Conservation (phyloP, 108 stramenopile genomes). For the Mediolabrus comicus region DNA sequence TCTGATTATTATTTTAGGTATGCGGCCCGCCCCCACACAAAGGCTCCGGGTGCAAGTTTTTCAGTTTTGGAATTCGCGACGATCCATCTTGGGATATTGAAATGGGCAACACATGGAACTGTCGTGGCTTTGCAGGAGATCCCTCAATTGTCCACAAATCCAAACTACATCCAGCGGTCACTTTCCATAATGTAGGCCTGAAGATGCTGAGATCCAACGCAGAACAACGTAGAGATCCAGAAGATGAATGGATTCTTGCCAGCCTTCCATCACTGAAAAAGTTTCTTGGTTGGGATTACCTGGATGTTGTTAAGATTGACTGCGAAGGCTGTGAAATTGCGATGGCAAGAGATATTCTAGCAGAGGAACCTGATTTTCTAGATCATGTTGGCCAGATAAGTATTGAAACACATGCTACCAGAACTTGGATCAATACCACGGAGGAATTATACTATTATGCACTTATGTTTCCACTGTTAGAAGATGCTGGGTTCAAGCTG, state of each 20-base stretch:
- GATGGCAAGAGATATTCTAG: constrained; percentile 58
- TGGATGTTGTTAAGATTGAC: constrained; percentile 32
- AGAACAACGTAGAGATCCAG: constrained; percentile 51
- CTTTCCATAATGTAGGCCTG: constrained; percentile 64
- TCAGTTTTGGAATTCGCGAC: constrained; percentile 66
- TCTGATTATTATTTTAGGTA: too few relatives aligned
- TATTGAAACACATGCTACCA: constrained; percentile 64
- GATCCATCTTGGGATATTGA: constrained; percentile 56
- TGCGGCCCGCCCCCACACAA: constrained; percentile 51
- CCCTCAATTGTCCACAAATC: constrained; percentile 61
- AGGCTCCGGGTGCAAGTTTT: constrained; percentile 39
- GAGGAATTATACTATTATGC: constrained; percentile 70
- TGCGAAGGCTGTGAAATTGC: constrained; percentile 27
- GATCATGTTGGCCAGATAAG: constrained; percentile 58
- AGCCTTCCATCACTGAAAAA: constrained; percentile 45
- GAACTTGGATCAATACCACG: constrained; percentile 52
- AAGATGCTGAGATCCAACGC: constrained; percentile 54
- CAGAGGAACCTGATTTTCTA: constrained; percentile 61
- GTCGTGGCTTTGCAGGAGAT: constrained; percentile 68
- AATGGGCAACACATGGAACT: constrained; percentile 53
- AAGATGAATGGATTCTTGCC: constrained; percentile 54
- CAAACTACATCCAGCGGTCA: constrained; percentile 52
- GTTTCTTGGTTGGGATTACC: neutral
- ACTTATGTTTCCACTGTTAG: constrained; percentile 52
- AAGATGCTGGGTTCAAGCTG: constrained; percentile 63